These are phyloP conservation scores for Fusarium subglutinans DNA, from an alignment of 2,329 filamentous ascomycete genomes.

Conservation along the genomic window DNA sequence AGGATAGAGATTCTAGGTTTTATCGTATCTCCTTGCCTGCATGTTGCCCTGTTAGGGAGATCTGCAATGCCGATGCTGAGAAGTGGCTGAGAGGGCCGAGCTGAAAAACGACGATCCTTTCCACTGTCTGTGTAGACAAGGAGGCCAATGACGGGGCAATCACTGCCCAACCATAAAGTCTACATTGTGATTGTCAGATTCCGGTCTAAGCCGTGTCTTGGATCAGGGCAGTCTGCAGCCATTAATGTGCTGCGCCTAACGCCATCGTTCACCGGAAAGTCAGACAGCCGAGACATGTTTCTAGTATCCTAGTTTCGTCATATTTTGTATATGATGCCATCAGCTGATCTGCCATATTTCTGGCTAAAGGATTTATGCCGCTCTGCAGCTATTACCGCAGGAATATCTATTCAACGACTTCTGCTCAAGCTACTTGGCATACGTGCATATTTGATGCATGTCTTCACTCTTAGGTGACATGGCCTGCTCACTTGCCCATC, in stretches of 20 bases:
- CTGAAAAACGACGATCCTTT: neutral
- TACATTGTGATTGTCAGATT: too few species aligned
- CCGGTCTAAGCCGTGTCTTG: neutral
- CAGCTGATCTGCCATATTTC: accelerated
- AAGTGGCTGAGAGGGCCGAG: neutral
- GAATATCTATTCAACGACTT: accelerated
- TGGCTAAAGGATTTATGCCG: neutral
- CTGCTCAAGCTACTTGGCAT: neutral
- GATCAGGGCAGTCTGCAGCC: neutral
- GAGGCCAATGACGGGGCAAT: neutral
- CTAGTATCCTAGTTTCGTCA: accelerated
- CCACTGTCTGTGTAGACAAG: neutral
- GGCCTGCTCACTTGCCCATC: accelerated
- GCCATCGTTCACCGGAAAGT: neutral
- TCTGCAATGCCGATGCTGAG: neutral
- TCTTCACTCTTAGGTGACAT: neutral
- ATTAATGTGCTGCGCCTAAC: neutral
- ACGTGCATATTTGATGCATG: accelerated
- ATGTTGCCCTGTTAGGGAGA: accelerated
- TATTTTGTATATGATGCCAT: neutral
- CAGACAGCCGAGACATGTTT: neutral
- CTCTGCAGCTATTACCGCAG: neutral
- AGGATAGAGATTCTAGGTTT: too few species aligned
- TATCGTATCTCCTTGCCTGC: too few species aligned
- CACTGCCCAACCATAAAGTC: too few species aligned